Conservation (phyloP, 306 rosid genomes). For the Cucumis cinereus region DNA sequence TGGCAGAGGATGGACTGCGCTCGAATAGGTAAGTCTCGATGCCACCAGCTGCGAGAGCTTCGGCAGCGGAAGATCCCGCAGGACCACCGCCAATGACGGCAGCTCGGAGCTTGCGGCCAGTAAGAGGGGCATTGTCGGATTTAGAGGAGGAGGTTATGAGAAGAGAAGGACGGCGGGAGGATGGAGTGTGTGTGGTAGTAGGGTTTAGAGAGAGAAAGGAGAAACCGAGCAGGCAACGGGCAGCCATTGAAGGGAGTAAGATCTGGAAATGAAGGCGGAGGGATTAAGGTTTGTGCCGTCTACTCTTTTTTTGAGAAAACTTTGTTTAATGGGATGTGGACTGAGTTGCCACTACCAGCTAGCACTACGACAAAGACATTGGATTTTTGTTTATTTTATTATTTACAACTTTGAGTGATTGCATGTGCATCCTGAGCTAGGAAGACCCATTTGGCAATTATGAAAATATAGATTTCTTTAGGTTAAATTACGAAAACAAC, state of each 20-base stretch:
- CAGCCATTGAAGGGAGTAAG: slow-evolving; percentile 2
- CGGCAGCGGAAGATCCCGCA: slow-evolving; percentile 84
- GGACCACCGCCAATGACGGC: slow-evolving; percentile 94
- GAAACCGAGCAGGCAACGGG: slow-evolving; percentile 7
- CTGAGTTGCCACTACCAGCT: not conserved
- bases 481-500: too few relatives aligned
- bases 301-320: too few relatives aligned
- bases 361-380: not conserved
- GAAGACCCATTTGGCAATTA: too few relatives aligned
- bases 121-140: slow-evolving; percentile 23
- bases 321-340: not conserved
- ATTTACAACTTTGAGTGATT: not conserved
- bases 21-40: slow-evolving; percentile 69
- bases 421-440: too few relatives aligned
- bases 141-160: slow-evolving; percentile 25
- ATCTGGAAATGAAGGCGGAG: not conserved
- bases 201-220: slow-evolving; percentile 10
- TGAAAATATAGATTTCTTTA: too few relatives aligned
- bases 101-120: slow-evolving; percentile 69
- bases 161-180: not conserved
- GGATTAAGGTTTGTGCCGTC: not conserved
- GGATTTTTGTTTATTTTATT: not conserved
- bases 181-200: not conserved
- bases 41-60: slow-evolving; percentile 70
- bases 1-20: slow-evolving; percentile 51